phyloP scores from a whole-genome alignment of 2,329 filamentous ascomycete species.

The Phialemoniopsis sp. region DNA sequence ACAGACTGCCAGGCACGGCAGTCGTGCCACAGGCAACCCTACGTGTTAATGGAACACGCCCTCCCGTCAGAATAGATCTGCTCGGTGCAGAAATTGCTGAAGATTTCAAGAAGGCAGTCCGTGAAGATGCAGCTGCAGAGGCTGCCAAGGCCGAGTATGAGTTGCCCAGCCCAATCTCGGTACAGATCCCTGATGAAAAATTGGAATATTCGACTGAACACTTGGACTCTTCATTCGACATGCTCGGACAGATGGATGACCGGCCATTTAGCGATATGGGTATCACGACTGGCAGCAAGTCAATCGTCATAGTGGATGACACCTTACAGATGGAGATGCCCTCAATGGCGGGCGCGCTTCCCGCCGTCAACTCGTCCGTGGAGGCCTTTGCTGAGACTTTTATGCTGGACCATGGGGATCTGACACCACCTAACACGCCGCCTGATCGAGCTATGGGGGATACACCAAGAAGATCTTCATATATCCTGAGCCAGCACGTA shows the following conservation, averaged over 20 bases:
- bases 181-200: conserved; percentile 19
- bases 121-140: conserved; percentile 54
- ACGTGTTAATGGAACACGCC: conserved; percentile 35
- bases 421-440: conserved; percentile 59
- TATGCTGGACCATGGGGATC: conserved; percentile 42
- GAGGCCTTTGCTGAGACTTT: conserved; percentile 52
- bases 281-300: conserved; percentile 79
- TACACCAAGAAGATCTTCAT: conserved; percentile 51
- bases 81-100: conserved; percentile 75
- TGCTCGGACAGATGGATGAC: conserved; percentile 22
- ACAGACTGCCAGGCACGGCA: conserved; percentile 55
- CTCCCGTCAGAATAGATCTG: conserved; percentile 70
- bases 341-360: conserved; percentile 45
- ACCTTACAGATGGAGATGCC: conserved; percentile 48
- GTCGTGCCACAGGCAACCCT: conserved; percentile 52
- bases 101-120: conserved; percentile 73
- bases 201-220: conserved; percentile 38
- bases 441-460: conserved; percentile 35
- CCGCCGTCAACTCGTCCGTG: conserved; percentile 38
- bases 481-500: conserved; percentile 45
- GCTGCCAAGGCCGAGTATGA: conserved; percentile 20
- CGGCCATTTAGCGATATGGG: conserved; percentile 48
- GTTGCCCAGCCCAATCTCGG: conserved; percentile 14
- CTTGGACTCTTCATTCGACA: conserved; percentile 36
- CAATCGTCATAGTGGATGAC: conserved; percentile 81